Percentiles rank a stretch among this genome's conserved stretches.
These are phyloP conservation scores for Ocimum tenuiflorum DNA, from an alignment of 257 asterid species.

Conservation along the genomic window DNA sequence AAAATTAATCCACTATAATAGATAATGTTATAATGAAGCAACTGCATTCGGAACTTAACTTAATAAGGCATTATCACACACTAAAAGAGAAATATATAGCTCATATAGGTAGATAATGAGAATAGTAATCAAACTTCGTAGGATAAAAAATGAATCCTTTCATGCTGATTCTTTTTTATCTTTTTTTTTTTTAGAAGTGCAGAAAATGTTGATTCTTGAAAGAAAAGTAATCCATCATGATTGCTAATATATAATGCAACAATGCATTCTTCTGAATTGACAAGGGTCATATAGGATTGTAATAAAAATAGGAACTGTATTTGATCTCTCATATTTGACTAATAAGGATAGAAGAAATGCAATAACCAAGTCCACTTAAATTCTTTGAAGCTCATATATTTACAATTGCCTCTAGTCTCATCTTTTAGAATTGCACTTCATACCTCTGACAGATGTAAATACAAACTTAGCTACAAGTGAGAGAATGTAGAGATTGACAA, in stretches of 20 bases:
- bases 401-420: background rate
- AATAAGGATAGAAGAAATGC: conserved; percentile 1
- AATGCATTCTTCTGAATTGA: too few species aligned
- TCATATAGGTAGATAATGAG: conserved; percentile 3
- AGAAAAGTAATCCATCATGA: too few species aligned
- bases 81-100: background rate
- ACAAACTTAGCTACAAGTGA: conserved; percentile 9
- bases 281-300: too few species aligned
- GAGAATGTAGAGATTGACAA: conserved; percentile 15
- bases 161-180: too few species aligned
- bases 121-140: too few species aligned
- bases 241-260: too few species aligned
- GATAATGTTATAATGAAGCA: background rate
- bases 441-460: conserved; percentile 15
- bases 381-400: conserved; percentile 15
- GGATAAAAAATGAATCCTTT: too few species aligned
- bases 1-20: conserved; percentile 2
- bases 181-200: too few species aligned
- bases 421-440: conserved; percentile 3
- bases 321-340: conserved; percentile 1
- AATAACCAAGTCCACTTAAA: background rate
- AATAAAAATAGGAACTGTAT: conserved; percentile 9
- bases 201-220: too few species aligned
- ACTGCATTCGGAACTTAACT: conserved; percentile 2
- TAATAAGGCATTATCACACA: background rate